Conservation (phyloP, 2,329 filamentous ascomycete genomes). For the Polytolypa hystricis region DNA sequence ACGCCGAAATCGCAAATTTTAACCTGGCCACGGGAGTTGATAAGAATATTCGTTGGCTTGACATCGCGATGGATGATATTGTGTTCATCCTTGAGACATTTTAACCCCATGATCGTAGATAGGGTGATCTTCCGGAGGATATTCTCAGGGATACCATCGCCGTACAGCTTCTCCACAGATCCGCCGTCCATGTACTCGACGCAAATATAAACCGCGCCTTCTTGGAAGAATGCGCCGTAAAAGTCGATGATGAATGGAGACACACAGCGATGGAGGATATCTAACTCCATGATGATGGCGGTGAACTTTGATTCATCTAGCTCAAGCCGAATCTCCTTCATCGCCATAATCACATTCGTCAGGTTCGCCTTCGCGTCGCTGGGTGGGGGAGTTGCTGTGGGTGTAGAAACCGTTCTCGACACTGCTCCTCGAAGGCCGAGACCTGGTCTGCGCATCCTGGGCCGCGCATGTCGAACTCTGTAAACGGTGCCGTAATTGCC, state of each 20-base stretch:
- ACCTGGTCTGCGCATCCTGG: slow-evolving; percentile 49
- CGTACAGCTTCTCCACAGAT: slow-evolving; percentile 92
- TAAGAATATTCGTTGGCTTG: slow-evolving; percentile 96
- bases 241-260: slow-evolving; percentile 98
- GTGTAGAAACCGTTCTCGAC: slow-evolving; percentile 6
- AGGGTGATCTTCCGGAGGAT: slow-evolving; percentile 84
- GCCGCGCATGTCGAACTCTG: slow-evolving; percentile 80
- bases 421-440: slow-evolving; percentile 47
- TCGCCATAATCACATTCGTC: slow-evolving; percentile 77
- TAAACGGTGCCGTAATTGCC: slow-evolving; percentile 98
- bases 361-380: slow-evolving; percentile 16
- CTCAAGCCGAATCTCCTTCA: slow-evolving; percentile 96
- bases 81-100: slow-evolving; percentile 90
- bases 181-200: slow-evolving; percentile 99
- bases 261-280: slow-evolving; percentile 87
- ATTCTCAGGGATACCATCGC: slow-evolving; percentile 76
- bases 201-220: slow-evolving; percentile 97
- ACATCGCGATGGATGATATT: slow-evolving; percentile 99
- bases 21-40: slow-evolving; percentile 80
- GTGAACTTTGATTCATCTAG: slow-evolving; percentile 94
- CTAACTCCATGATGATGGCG: slow-evolving; percentile 93
- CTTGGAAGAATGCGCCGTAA: slow-evolving; percentile 97
- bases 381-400: slow-evolving; percentile 20
- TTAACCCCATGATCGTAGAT: slow-evolving; percentile 81
- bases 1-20: slow-evolving; percentile 99